A percentile compares a stretch with the other conserved stretches of the same genome.
These are phyloP conservation scores for Rhynchospora breviuscula DNA, from an alignment of 176 grass and related monocot genomes.

Conservation along the genomic window DNA sequence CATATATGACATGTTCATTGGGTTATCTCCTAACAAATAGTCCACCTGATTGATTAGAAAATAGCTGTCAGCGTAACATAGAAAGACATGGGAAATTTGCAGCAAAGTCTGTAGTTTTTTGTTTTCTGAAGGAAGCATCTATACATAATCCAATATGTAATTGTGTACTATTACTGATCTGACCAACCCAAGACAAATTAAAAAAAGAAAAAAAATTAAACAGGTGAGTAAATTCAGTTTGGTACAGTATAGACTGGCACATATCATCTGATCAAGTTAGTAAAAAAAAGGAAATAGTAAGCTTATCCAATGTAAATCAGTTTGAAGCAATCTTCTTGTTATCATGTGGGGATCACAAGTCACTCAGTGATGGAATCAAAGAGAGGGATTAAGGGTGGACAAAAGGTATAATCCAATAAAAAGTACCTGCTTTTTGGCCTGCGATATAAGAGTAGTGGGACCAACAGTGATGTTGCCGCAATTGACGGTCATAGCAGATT, in stretches of 20 bases:
- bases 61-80: background rate
- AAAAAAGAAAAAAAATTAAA: background rate
- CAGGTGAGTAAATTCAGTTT: background rate
- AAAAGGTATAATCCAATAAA: background rate
- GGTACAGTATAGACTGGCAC: background rate
- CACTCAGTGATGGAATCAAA: background rate
- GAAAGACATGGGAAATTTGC: background rate
- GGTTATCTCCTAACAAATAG: slow-evolving; percentile 82
- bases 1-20: slow-evolving; percentile 96
- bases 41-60: slow-evolving; percentile 49
- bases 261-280: background rate
- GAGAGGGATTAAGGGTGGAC: background rate
- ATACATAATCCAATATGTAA: background rate
- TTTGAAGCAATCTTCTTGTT: background rate
- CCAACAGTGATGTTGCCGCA: slow-evolving; percentile 64
- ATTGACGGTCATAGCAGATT: slow-evolving; percentile 64
- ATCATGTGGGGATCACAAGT: background rate
- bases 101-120: background rate
- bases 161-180: background rate
- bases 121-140: background rate
- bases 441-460: slow-evolving; percentile 44
- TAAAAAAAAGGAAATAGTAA: background rate
- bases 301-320: background rate
- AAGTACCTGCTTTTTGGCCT: slow-evolving; percentile 69
- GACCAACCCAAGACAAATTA: background rate